phyloP scores from a whole-genome alignment of 495 filamentous ascomycete species.

The Zalerion maritima region DNA sequence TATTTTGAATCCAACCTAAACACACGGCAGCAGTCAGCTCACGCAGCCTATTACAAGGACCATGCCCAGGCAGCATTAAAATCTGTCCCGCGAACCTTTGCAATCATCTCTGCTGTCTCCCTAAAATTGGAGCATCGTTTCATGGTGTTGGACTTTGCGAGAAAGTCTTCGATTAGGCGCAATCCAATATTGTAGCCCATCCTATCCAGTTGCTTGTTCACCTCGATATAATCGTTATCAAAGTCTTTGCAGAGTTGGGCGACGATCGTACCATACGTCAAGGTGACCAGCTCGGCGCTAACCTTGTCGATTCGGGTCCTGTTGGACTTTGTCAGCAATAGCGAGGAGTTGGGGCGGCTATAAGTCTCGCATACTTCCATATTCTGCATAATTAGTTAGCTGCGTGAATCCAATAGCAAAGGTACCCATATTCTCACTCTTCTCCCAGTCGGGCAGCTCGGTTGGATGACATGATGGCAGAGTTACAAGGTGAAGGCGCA shows the following conservation, averaged over 20 bases:
- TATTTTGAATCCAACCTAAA: constrained; percentile 91
- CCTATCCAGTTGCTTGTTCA: constrained; percentile 93
- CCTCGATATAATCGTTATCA: constrained; percentile 80
- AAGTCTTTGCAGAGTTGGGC: constrained; percentile 93
- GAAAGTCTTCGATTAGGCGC: constrained; percentile 91
- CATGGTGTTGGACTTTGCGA: constrained; percentile 82
- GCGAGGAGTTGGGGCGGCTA: constrained; percentile 1
- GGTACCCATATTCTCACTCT: constrained; percentile 54
- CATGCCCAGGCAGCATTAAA: constrained; percentile 1
- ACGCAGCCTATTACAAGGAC: constrained; percentile 1
- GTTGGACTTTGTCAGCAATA: constrained; percentile 4
- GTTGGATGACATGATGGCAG: constrained; percentile 52
- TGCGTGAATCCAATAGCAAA: constrained; percentile 4
- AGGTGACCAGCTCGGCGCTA: constrained; percentile 86
- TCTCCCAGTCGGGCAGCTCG: constrained; percentile 91
- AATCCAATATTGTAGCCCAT: constrained; percentile 99
- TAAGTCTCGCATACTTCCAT: constrained; percentile 63
- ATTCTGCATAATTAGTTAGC: constrained; percentile 45
- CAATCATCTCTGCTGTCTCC: constrained; percentile 92
- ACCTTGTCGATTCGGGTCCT: constrained; percentile 56
- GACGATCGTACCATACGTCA: constrained; percentile 97
- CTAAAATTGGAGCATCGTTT: constrained; percentile 76
- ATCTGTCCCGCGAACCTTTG: constrained; percentile 47
- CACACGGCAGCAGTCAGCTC: not conserved
- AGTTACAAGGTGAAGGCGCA: no score